Percentiles rank a stretch among this genome's conserved stretches.
phyloP scores from a whole-genome alignment of 805 yeast species.

The Barnettozyma californica region DNA sequence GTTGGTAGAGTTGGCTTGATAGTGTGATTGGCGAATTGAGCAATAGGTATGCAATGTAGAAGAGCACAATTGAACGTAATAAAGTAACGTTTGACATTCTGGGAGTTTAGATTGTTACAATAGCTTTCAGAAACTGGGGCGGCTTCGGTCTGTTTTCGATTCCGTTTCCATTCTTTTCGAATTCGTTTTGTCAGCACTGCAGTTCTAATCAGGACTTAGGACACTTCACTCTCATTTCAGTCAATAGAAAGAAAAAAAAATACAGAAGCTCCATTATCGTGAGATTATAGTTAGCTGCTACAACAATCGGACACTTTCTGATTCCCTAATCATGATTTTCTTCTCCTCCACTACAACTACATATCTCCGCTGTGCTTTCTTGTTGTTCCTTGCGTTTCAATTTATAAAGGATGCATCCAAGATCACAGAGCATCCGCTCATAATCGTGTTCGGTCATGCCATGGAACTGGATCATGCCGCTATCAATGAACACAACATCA shows the following conservation, averaged over 20 bases:
- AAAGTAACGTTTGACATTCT: slow-evolving; percentile 4
- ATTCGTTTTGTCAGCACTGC: background rate
- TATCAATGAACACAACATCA: slow-evolving; percentile 20
- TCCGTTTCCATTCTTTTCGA: background rate
- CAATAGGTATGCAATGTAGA: slow-evolving; percentile 3
- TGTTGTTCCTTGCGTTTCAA: slow-evolving; percentile 39
- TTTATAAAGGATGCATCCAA: slow-evolving; percentile 43
- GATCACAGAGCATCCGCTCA: slow-evolving; percentile 40
- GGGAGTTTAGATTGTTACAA: background rate
- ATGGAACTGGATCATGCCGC: slow-evolving; percentile 46
- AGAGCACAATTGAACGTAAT: slow-evolving; percentile 1
- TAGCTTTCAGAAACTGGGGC: background rate
- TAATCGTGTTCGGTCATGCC: slow-evolving; percentile 52
- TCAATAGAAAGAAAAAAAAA: background rate
- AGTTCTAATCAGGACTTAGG: background rate
- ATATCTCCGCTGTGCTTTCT: slow-evolving; percentile 41
- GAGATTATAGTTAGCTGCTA: too few relatives aligned
- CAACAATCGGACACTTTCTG: too few relatives aligned
- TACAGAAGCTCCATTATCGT: too few relatives aligned
- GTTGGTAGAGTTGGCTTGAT: background rate
- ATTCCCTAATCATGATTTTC: slow-evolving; percentile 37
- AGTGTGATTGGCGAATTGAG: slow-evolving; percentile 2
- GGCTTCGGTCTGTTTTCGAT: too few relatives aligned
- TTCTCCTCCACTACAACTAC: slow-evolving; percentile 44
- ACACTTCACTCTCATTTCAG: background rate